Evolutionary conservation across 495 filamentous ascomycete genomes (phyloP).

Genomic region (Trichocladium antarcticum): DNA sequence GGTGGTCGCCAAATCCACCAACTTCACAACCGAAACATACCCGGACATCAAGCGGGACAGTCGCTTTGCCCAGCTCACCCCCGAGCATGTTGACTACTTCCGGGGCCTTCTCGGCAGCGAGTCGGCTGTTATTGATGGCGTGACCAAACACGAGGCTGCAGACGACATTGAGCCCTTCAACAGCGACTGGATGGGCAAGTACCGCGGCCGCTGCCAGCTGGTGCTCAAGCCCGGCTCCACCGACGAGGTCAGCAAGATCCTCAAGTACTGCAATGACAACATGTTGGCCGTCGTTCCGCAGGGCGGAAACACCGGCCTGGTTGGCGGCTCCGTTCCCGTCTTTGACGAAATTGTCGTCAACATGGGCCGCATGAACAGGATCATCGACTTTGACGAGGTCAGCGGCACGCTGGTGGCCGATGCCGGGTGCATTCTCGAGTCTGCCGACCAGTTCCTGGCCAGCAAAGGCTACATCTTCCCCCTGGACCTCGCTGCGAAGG

Average conservation of each 20-base stretch:
- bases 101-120: constrained; percentile 58
- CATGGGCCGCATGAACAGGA: constrained; percentile 76
- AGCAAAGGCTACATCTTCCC: constrained; percentile 79
- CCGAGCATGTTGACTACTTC: constrained; percentile 73
- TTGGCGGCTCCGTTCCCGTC: constrained; percentile 88
- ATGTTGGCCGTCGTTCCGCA: constrained; percentile 92
- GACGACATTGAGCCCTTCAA: constrained; percentile 90
- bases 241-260: constrained; percentile 73
- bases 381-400: constrained; percentile 82
- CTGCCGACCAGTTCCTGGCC: constrained; percentile 71
- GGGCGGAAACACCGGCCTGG: constrained; percentile 90
- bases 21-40: constrained; percentile 72
- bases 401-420: constrained; percentile 85
- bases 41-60: constrained; percentile 69
- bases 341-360: constrained; percentile 97
- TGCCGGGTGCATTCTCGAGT: constrained; percentile 82
- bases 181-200: constrained; percentile 98
- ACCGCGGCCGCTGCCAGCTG: constrained; percentile 76
- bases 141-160: constrained; percentile 51
- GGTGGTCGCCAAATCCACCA: constrained; percentile 32
- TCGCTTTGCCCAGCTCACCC: constrained; percentile 57
- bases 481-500: constrained; percentile 90
- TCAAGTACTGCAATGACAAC: constrained; percentile 88
- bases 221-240: constrained; percentile 76
- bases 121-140: constrained; percentile 74